Conservation (phyloP, 179 eudicot species). For the Corrigiola litoralis region DNA sequence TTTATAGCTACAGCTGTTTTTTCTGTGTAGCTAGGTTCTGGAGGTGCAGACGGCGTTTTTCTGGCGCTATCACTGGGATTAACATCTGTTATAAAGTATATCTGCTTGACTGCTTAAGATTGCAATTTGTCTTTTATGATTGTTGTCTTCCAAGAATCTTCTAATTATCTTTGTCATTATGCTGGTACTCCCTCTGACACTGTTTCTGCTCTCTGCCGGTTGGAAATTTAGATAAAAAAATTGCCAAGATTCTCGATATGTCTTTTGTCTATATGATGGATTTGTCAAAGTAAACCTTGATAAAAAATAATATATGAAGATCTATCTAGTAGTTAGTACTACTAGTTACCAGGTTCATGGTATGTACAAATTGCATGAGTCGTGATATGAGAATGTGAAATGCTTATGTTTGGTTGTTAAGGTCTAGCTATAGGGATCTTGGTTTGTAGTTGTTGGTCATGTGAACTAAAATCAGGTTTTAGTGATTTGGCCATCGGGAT, state of each 20-base stretch:
- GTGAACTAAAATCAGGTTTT: not conserved
- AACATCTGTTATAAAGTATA: constrained; percentile 70
- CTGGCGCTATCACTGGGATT: constrained; percentile 83
- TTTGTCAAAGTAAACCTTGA: not conserved
- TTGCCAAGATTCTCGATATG: not conserved
- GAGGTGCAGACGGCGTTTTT: constrained; percentile 53
- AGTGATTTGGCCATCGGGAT: not conserved
- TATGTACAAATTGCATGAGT: not conserved
- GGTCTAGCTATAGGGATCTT: not conserved
- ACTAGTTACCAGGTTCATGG: not conserved
- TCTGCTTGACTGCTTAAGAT: constrained; percentile 16
- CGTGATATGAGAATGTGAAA: not conserved
- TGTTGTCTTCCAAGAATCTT: not conserved
- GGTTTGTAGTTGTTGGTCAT: not conserved
- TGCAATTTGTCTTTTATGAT: not conserved
- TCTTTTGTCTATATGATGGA: too few species aligned
- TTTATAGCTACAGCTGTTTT: too few species aligned
- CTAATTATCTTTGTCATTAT: not conserved
- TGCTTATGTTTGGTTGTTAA: not conserved
- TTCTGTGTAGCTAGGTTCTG: constrained; percentile 77
- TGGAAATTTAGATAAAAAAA: not conserved
- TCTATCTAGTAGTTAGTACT: not conserved
- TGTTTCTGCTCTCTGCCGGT: not conserved
- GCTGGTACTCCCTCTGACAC: not conserved
- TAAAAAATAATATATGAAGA: not conserved